phyloP scores from a whole-genome alignment of 257 asterid species.

The Salvia hispanica region DNA sequence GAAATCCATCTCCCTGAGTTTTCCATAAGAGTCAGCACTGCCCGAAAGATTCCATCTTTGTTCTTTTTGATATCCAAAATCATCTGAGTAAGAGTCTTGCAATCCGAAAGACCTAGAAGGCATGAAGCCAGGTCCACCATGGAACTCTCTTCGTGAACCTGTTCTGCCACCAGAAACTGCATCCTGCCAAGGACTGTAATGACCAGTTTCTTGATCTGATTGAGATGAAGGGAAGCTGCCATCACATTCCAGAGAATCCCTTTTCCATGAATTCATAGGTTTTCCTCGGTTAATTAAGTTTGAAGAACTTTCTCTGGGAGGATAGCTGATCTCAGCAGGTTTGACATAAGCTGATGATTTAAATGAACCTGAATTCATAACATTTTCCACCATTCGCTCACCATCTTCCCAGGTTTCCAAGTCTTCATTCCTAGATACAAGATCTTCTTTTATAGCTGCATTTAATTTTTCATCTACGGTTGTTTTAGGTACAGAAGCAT shows the following conservation, averaged over 20 bases:
- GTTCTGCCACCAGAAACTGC: conserved; percentile 58
- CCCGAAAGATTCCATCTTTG: conserved; percentile 67
- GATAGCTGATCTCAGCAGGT: conserved; percentile 56
- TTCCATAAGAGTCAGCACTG: conserved; percentile 57
- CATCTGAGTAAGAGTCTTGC: conserved; percentile 63
- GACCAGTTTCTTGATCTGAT: conserved; percentile 60
- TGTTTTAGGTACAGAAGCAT: conserved; percentile 35
- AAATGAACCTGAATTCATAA: conserved; percentile 48
- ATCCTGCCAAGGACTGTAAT: conserved; percentile 64
- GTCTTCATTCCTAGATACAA: conserved; percentile 44
- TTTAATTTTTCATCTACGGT: conserved; percentile 52
- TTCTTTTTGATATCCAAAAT: conserved; percentile 65
- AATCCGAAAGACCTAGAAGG: conserved; percentile 51
- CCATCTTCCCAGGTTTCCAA: conserved; percentile 85
- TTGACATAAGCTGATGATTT: conserved; percentile 54
- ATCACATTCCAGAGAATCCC: conserved; percentile 62
- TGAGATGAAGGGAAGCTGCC: conserved; percentile 45
- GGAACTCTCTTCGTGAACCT: conserved; percentile 58
- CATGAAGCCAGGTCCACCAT: conserved; percentile 64
- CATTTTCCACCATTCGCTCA: conserved; percentile 77
- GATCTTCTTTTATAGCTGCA: conserved; percentile 47
- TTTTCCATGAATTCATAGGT: conserved; percentile 66
- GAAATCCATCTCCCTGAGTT: conserved; percentile 56
- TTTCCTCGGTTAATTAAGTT: conserved; percentile 59
- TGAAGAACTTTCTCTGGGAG: conserved; percentile 61